A percentile compares a stretch with the other conserved stretches of the same genome.
phyloP scores from a whole-genome alignment of 2,329 filamentous ascomycete genomes.

The Fusarium sp. region DNA sequence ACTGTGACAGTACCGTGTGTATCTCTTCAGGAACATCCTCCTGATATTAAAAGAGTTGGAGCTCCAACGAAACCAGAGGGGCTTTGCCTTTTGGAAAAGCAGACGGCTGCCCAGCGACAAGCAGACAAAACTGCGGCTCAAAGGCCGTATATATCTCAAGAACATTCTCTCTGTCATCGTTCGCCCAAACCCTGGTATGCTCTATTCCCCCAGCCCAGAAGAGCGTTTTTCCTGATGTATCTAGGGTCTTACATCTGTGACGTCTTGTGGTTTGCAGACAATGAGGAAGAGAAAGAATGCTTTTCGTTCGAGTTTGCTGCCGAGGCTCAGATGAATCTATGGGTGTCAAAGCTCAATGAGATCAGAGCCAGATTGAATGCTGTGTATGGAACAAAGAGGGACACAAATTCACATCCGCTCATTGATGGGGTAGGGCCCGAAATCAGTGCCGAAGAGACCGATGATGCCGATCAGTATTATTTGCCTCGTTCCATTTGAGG shows the following conservation, averaged over 20 bases:
- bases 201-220: not conserved
- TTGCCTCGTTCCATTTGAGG: not conserved
- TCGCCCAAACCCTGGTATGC: not conserved
- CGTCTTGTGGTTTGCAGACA: not conserved
- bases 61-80: not conserved
- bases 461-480: not conserved
- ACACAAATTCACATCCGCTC: not conserved
- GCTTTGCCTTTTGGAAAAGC: not conserved
- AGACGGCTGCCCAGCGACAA: not conserved
- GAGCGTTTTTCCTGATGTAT: not conserved
- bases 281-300: not conserved
- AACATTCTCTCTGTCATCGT: not conserved
- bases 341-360: not conserved
- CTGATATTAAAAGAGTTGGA: not conserved
- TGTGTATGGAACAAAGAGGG: not conserved
- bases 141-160: not conserved
- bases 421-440: not conserved
- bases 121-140: not conserved
- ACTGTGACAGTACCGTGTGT: not conserved
- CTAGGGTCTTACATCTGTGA: not conserved
- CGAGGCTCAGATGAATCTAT: not conserved
- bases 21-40: not conserved
- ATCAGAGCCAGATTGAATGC: not conserved
- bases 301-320: not conserved
- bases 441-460: not conserved